Base-by-base conservation (phyloP, 2,329 filamentous ascomycete genomes). In the Aspergillus sp. region DNA sequence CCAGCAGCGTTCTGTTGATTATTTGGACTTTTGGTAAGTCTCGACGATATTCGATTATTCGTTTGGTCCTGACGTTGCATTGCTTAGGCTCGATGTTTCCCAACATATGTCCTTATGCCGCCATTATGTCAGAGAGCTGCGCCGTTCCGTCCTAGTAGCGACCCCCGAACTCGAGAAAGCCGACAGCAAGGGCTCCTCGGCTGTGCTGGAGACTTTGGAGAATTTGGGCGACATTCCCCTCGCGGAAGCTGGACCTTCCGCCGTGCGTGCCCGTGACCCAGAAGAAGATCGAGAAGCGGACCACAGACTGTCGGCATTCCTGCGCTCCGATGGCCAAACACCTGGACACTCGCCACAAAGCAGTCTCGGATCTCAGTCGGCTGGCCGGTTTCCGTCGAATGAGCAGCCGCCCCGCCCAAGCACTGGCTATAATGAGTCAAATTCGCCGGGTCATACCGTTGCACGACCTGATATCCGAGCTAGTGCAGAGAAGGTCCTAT, bases 401-500 rank as follows among this genome's bases (percentile, higher is more conserved):
- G 71, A 74, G 32, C 60, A 60, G 7, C 63, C 61, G 8, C 67
- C 67, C 3, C 68, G 74, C 26, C 67, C 71, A 5, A 75, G 70
- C 51, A 78, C 71, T 31, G 73, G 78, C 28, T 78, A 75, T 3
- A 77, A 81, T 20, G 83, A 88, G 51, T 88, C 83, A 8, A 84
- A 79, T 53, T 94, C 86, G 8, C 85, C 86, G 0, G 76, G 78
- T 3, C 83, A 93, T 53, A 82, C 80, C 1, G 86, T 95, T 26
- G 76, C 81, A n/a, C 75, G 91, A 42, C 78, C 86, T 41, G 91
- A 98, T 52, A 86, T 98, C 47, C 77, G 86, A 36, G 82, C 86
- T 7, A 94, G 86, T 3, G 93, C 93, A 0, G 91, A 96, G 66
- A 95, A 94, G 71, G 95, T 98, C 31, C 73, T 98, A n/a, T 98